phyloP scores from a whole-genome alignment of 2,329 filamentous ascomycete genomes.

The Penicillium glabrum region DNA sequence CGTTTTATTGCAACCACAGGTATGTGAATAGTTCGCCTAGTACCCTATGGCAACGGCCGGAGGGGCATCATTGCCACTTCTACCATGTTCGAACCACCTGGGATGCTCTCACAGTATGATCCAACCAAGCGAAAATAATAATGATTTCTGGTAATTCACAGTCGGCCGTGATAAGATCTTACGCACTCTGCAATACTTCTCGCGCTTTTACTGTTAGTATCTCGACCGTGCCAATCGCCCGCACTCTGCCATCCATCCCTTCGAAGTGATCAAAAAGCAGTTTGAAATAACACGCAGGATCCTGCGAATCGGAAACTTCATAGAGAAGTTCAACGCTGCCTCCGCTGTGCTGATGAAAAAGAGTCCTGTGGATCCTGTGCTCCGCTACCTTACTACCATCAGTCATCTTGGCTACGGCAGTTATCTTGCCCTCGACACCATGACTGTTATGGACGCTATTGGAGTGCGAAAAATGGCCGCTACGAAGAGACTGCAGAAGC shows the following conservation, averaged over 20 bases:
- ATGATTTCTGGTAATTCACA: conserved; percentile 27
- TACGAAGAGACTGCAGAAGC: conserved; percentile 67
- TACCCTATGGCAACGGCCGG: no score
- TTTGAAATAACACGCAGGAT: conserved; percentile 88
- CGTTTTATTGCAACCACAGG: conserved; percentile 88
- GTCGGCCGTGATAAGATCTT: conserved; percentile 96
- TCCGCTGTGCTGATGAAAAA: conserved; percentile 69
- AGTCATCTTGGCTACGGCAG: conserved; percentile 90
- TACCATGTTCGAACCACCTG: no score
- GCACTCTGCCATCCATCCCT: conserved; percentile 72
- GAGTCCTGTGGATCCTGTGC: conserved; percentile 62
- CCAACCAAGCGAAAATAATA: conserved; percentile 1
- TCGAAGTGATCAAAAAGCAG: conserved; percentile 85
- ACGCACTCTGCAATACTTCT: conserved; percentile 94
- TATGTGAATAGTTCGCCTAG: conserved; percentile 31
- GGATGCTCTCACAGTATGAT: no score
- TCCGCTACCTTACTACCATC: conserved; percentile 79
- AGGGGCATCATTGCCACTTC: no score
- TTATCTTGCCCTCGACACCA: conserved; percentile 78
- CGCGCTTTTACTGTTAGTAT: conserved; percentile 99
- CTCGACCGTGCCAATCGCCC: conserved; percentile 89
- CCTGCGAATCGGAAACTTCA: conserved; percentile 89
- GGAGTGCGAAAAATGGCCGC: conserved; percentile 69
- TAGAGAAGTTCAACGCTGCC: conserved; percentile 92
- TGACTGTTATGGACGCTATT: conserved; percentile 69